phyloP scores from a whole-genome alignment of 345 rosid genomes.

The Schrenkiella parvula region DNA sequence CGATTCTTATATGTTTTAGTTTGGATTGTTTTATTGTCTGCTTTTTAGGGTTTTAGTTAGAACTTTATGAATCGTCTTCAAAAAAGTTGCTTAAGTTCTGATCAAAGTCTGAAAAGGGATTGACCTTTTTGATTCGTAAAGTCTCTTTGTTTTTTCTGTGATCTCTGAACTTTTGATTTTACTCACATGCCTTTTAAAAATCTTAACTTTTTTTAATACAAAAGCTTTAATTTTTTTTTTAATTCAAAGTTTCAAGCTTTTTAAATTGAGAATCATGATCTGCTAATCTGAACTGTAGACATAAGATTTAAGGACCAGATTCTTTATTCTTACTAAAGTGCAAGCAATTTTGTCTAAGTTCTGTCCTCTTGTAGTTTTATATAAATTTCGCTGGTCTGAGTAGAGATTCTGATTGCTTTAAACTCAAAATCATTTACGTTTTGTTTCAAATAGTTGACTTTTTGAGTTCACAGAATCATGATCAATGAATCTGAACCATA shows the following conservation, averaged over 20 bases:
- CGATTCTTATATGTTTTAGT: background rate
- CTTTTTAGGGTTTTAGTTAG: constrained; percentile 12
- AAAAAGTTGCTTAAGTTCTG: background rate
- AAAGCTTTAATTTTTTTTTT: background rate
- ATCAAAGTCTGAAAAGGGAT: background rate
- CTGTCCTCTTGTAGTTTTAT: too few relatives aligned
- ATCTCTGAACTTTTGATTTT: background rate
- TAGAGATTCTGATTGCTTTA: background rate
- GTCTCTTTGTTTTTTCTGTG: background rate
- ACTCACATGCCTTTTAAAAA: too few relatives aligned
- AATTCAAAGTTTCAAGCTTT: constrained; percentile 8
- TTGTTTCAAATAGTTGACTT: background rate
- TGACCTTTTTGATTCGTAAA: background rate
- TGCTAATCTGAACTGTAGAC: background rate
- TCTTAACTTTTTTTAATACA: constrained; percentile 1
- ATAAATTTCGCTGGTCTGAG: background rate
- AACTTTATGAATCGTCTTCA: background rate
- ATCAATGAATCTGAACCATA: background rate
- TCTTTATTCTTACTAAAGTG: background rate
- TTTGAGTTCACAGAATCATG: background rate
- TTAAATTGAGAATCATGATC: background rate
- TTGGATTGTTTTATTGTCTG: background rate
- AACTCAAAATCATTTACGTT: background rate
- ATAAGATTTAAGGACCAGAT: background rate
- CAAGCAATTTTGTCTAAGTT: background rate